Percentiles rank a stretch among this genome's conserved stretches.
These are phyloP conservation scores for Violaceomyces palustris DNA, from an alignment of 1,284 basidiomycete species.

Conservation along the genomic window DNA sequence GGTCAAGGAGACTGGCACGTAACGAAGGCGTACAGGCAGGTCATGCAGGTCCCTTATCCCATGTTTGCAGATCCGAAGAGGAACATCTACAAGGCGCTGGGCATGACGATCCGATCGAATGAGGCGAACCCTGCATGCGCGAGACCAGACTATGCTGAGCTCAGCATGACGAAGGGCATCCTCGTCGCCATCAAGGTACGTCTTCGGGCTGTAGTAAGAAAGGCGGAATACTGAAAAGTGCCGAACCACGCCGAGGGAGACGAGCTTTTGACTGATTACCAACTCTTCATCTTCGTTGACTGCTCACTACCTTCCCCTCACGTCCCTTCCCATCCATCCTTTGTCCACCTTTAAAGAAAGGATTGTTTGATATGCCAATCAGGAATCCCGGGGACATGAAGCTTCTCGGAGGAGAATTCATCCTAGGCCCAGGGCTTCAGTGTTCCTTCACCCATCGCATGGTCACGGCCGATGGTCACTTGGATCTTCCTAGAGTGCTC, in stretches of 20 bases:
- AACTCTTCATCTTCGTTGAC: too few relatives aligned
- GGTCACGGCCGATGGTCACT: constrained; percentile 41
- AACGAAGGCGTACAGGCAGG: constrained; percentile 65
- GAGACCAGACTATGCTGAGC: constrained; percentile 63
- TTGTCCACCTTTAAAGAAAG: too few relatives aligned
- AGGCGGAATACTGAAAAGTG: background rate
- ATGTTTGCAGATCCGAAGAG: constrained; percentile 74
- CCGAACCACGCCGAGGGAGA: too few relatives aligned
- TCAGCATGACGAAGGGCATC: constrained; percentile 63
- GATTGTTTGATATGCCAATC: constrained; percentile 63
- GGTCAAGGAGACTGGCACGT: constrained; percentile 69
- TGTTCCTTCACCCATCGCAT: constrained; percentile 31
- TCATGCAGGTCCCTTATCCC: constrained; percentile 59
- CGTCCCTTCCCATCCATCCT: too few relatives aligned
- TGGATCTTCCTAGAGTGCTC: constrained; percentile 39
- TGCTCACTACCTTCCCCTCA: too few relatives aligned
- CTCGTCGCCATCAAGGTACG: constrained; percentile 63
- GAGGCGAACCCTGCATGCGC: constrained; percentile 58
- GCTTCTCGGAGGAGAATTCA: constrained; percentile 82
- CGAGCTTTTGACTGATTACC: too few relatives aligned
- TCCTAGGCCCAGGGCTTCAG: constrained; percentile 65
- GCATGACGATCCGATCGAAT: constrained; percentile 64
- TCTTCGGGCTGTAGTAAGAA: background rate
- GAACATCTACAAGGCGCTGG: constrained; percentile 66
- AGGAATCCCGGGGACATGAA: constrained; percentile 69